A percentile compares a stretch with the other conserved stretches of the same genome.
These are phyloP conservation scores for Geranium incanum DNA, from an alignment of 441 rosid species.

Conservation along the genomic window DNA sequence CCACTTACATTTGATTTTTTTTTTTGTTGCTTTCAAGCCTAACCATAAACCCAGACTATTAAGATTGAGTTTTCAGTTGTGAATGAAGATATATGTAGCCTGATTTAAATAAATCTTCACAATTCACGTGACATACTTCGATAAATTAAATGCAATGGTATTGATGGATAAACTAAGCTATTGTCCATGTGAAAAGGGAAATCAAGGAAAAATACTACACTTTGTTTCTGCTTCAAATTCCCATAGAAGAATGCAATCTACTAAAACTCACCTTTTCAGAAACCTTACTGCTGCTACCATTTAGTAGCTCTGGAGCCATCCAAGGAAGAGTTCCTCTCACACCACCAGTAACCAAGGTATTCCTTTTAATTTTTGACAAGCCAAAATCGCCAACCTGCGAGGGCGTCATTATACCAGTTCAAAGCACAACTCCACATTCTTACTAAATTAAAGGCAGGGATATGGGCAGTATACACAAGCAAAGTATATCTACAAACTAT, in stretches of 20 bases:
- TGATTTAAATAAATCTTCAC: too few relatives aligned
- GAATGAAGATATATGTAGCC: too few relatives aligned
- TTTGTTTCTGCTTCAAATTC: slow-evolving; percentile 6
- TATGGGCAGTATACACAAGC: neutral
- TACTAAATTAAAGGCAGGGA: neutral
- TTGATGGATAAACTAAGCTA: neutral
- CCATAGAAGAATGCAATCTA: neutral
- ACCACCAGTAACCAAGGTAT: slow-evolving; percentile 60
- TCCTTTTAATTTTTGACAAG: slow-evolving; percentile 62
- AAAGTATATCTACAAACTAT: neutral
- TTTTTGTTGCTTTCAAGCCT: too few relatives aligned
- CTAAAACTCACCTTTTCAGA: slow-evolving; percentile 45
- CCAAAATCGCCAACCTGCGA: slow-evolving; percentile 63
- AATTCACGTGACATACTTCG: neutral
- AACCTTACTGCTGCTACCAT: slow-evolving; percentile 58
- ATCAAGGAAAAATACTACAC: neutral
- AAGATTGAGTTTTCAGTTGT: too few relatives aligned
- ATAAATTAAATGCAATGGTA: neutral
- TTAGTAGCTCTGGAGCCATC: slow-evolving; percentile 24
- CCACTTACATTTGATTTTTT: too few relatives aligned
- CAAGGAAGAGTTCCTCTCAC: slow-evolving; percentile 71
- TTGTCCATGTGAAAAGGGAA: neutral
- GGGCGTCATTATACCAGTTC: slow-evolving; percentile 1
- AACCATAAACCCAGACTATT: too few relatives aligned
- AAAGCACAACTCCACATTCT: slow-evolving; percentile 1